Base-by-base conservation (phyloP, 768 basidiomycete genomes). In the Kwoniella sp. region DNA sequence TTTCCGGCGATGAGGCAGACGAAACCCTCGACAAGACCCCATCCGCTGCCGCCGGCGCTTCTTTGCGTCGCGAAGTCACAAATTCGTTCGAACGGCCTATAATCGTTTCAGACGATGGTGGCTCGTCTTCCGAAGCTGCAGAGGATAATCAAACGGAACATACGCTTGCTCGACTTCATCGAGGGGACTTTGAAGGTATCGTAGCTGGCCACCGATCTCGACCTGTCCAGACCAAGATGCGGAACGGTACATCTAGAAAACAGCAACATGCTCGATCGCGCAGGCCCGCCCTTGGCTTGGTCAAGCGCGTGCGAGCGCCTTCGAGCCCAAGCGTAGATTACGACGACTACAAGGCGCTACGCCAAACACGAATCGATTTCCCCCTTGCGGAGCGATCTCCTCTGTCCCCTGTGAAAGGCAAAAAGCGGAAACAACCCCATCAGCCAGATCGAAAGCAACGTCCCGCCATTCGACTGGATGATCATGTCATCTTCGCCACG, bases 401-500 rank as follows among this genome's bases (percentile, higher is more conserved):
- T 6, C n/a, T 54, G 7, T 15, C 30, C 2, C 27, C 51, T 2
- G 25, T 40, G 12, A 63, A 24, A 44, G 40, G 40, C 24, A 67
- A 61, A 58, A 64, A 59, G 55, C 49, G 60, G 24, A 54, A 56
- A 44, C 30, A 49, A 13, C 37, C 58, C 1, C 52, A 64, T 15
- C 55, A 51, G 21, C 29, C 55, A 57, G 55, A 22, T 13, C 63
- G 25, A 29, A 54, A 64, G 51, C 50, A 48, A 29, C 62, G 67
- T 26, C 71, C 74, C 22, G 68, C 69, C 2, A 74, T 79, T 37
- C 60, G 69, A 0, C 59, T 79, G 13, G 68, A 74, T 47, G 77
- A 79, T 56, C 63, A 73, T 19, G 65, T 69, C 47, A 79, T 79
- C 60, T 79, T 74, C 33, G 68, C 75, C 13, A 66, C 65, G 5